Conservation (phyloP, 108 stramenopile species). For the Cylindrotheca fusiformis region DNA sequence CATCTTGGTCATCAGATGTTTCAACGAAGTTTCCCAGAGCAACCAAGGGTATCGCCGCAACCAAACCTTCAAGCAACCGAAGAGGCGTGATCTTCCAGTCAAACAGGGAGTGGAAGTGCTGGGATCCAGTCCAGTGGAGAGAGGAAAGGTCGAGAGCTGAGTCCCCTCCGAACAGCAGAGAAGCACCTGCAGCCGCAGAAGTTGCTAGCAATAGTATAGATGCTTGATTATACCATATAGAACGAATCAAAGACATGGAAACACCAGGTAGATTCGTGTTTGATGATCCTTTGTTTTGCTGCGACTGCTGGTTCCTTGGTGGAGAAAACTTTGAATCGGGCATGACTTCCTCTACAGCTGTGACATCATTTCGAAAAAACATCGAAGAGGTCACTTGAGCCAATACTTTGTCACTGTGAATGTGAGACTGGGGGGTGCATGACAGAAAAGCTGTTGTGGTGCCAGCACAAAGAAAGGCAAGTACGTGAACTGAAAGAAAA, state of each 20-base stretch:
- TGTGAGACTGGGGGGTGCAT: too few species aligned
- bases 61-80: constrained; percentile 31
- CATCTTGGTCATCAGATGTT: constrained; percentile 29
- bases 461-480: too few species aligned
- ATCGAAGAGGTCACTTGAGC: background rate
- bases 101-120: constrained; percentile 22
- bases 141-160: constrained; percentile 7
- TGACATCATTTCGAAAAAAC: background rate
- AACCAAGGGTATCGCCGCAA: constrained; percentile 53
- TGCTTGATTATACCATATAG: constrained; percentile 25
- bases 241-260: constrained; percentile 21
- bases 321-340: too few species aligned
- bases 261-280: background rate
- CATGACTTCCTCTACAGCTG: background rate
- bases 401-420: too few species aligned
- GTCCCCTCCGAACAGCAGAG: background rate
- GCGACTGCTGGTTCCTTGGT: too few species aligned
- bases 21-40: constrained; percentile 25
- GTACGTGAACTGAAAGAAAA: too few species aligned
- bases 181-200: constrained; percentile 6
- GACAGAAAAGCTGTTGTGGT: too few species aligned
- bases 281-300: too few species aligned
- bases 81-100: constrained; percentile 16
- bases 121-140: constrained; percentile 18
- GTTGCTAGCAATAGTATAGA: constrained; percentile 20